Evolutionary conservation across 768 basidiomycete genomes (phyloP).

Genomic region (Boletus rubroflammeus): DNA sequence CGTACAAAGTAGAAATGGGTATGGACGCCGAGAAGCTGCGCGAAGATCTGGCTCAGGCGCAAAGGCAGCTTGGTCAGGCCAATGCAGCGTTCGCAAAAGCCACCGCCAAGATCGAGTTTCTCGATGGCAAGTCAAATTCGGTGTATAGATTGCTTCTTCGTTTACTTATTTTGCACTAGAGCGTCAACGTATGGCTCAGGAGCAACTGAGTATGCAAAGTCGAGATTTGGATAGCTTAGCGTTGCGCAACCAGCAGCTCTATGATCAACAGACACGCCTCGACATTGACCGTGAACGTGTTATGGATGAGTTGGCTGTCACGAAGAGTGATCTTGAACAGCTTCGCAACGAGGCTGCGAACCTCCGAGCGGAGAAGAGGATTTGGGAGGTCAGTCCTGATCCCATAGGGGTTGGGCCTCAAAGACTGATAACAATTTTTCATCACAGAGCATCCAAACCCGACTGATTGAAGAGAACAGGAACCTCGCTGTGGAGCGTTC

Average conservation of each 20-base stretch:
- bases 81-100: slow-evolving; percentile 74
- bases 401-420: no score
- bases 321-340: slow-evolving; percentile 64
- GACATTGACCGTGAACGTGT: slow-evolving; percentile 74
- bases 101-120: slow-evolving; percentile 75
- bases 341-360: slow-evolving; percentile 84
- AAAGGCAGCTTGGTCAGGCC: slow-evolving; percentile 64
- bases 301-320: slow-evolving; percentile 58
- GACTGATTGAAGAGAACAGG: slow-evolving; percentile 85
- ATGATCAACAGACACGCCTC: slow-evolving; percentile 67
- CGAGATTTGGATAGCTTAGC: slow-evolving; percentile 63
- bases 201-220: slow-evolving; percentile 58
- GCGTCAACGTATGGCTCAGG: slow-evolving; percentile 66
- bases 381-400: slow-evolving; percentile 72
- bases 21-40: slow-evolving; percentile 68
- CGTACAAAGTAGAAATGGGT: slow-evolving; percentile 76
- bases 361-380: slow-evolving; percentile 88
- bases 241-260: slow-evolving; percentile 68
- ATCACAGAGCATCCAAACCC: slow-evolving; percentile 65
- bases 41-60: slow-evolving; percentile 62
- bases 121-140: slow-evolving; percentile 53
- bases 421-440: slow-evolving; percentile 6
- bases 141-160: no score
- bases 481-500: slow-evolving; percentile 76
- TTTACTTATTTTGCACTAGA: slow-evolving; percentile 39